Evolutionary conservation across 192 early-diverging fungal genomes (phyloP).

Genomic region (Dissophora ornata): DNA sequence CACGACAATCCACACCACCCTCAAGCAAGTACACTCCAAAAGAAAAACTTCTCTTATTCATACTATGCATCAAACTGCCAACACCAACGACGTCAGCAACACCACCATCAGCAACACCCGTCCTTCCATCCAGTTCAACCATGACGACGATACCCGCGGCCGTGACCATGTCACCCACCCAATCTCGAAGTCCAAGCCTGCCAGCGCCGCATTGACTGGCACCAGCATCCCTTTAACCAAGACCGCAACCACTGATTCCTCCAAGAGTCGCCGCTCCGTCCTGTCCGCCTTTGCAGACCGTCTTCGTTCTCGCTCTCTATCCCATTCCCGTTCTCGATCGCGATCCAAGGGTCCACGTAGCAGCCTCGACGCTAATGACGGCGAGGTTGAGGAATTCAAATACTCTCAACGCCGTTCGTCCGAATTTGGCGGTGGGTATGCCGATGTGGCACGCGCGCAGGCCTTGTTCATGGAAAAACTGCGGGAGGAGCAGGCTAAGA

Average conservation of each 20-base stretch:
- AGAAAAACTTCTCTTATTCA: neutral
- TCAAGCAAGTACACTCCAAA: neutral
- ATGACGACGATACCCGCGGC: conserved; percentile 12
- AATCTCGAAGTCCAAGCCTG: neutral
- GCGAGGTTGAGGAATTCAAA: conserved; percentile 9
- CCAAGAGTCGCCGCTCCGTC: conserved; percentile 27
- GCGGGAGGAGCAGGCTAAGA: conserved; percentile 23
- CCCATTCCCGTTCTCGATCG: conserved; percentile 21
- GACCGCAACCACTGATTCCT: conserved; percentile 18
- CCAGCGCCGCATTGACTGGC: no score
- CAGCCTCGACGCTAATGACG: conserved; percentile 4
- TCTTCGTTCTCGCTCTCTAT: conserved; percentile 30
- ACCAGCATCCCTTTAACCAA: conserved; percentile 19
- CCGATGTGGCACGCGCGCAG: conserved; percentile 20
- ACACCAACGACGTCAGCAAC: neutral
- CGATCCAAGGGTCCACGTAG: conserved; percentile 5
- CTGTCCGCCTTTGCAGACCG: conserved; percentile 24
- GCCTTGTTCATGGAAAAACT: conserved; percentile 34
- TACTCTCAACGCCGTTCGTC: no score
- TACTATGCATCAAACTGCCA: neutral
- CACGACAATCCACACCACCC: neutral
- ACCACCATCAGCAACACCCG: neutral
- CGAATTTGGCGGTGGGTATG: conserved; percentile 26
- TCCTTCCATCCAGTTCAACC: conserved; percentile 24
- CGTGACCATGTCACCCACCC: conserved; percentile 1